These are phyloP conservation scores for Xanthoparmelia taractica DNA, from an alignment of 495 filamentous ascomycete species.

Conservation along the genomic window DNA sequence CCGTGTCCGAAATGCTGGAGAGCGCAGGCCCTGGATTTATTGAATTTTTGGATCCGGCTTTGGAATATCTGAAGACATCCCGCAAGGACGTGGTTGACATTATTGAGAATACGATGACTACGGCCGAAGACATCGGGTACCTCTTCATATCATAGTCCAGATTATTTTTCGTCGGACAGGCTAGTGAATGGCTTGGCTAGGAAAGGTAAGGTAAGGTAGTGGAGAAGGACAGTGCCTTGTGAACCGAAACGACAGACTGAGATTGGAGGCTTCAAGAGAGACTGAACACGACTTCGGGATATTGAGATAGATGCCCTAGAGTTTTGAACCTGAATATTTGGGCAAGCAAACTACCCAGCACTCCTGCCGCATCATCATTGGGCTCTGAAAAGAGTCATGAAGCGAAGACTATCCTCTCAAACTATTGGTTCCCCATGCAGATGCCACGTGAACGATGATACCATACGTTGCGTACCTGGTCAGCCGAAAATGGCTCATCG, in stretches of 20 bases:
- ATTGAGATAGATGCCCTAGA: background rate
- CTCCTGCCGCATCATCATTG: no score
- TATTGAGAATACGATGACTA: background rate
- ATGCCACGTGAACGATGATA: no score
- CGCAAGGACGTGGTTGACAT: slow-evolving; percentile 2
- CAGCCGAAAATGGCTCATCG: no score
- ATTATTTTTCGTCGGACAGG: background rate
- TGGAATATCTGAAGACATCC: background rate
- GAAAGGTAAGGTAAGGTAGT: no score
- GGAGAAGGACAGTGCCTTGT: background rate
- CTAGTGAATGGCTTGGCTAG: background rate
- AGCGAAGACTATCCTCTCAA: no score
- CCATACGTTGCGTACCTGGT: no score
- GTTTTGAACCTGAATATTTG: no score
- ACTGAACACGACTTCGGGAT: background rate
- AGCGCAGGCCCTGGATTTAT: background rate
- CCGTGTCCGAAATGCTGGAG: slow-evolving; percentile 10
- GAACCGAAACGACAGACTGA: background rate
- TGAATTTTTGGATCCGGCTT: background rate
- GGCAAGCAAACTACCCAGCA: background rate
- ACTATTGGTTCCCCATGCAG: no score
- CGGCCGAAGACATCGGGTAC: background rate
- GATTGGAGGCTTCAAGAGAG: background rate
- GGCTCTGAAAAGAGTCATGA: no score
- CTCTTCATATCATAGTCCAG: background rate